Percentiles rank a stretch among this genome's conserved stretches.
These are phyloP conservation scores for Trichoderma gamsii DNA, from an alignment of 495 filamentous ascomycete species.

Conservation along the genomic window DNA sequence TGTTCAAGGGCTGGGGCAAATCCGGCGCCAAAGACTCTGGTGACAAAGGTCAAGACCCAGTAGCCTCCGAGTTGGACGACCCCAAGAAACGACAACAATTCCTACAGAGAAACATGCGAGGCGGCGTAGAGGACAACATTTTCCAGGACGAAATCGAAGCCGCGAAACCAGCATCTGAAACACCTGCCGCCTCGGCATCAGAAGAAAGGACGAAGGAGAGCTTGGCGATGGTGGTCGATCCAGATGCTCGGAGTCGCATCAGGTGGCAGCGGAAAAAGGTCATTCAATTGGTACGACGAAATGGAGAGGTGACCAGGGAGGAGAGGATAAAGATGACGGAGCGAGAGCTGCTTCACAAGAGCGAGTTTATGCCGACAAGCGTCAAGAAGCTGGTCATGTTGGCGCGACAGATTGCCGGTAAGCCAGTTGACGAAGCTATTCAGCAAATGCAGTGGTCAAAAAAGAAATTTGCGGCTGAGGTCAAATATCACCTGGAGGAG, in stretches of 20 bases:
- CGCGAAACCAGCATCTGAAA: conserved; percentile 17
- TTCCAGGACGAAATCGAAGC: conserved; percentile 45
- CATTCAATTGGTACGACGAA: conserved; percentile 55
- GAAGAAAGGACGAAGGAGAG: conserved; percentile 17
- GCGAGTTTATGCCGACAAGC: conserved; percentile 65
- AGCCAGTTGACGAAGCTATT: conserved; percentile 86
- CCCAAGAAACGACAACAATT: conserved; percentile 29
- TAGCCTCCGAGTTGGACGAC: conserved; percentile 18
- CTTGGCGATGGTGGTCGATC: conserved; percentile 39
- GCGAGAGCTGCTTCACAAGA: conserved; percentile 57
- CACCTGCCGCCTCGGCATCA: conserved; percentile 1
- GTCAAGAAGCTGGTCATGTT: conserved; percentile 83
- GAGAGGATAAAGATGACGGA: conserved; percentile 67
- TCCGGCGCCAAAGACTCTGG: conserved; percentile 18
- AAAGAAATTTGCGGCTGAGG: conserved; percentile 85
- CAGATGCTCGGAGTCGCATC: conserved; percentile 55
- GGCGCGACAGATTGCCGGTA: conserved; percentile 81
- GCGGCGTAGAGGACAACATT: conserved; percentile 39
- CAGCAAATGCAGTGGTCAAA: conserved; percentile 91
- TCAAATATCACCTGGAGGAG: conserved; percentile 65
- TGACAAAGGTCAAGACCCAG: conserved; percentile 3
- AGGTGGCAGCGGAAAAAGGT: conserved; percentile 82
- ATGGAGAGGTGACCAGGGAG: conserved; percentile 56
- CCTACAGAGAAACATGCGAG: conserved; percentile 14
- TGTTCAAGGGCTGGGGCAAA: conserved; percentile 3